Base-by-base conservation (phyloP, 371 early-diverging fungal species). In the Syncephalastrum sp. region DNA sequence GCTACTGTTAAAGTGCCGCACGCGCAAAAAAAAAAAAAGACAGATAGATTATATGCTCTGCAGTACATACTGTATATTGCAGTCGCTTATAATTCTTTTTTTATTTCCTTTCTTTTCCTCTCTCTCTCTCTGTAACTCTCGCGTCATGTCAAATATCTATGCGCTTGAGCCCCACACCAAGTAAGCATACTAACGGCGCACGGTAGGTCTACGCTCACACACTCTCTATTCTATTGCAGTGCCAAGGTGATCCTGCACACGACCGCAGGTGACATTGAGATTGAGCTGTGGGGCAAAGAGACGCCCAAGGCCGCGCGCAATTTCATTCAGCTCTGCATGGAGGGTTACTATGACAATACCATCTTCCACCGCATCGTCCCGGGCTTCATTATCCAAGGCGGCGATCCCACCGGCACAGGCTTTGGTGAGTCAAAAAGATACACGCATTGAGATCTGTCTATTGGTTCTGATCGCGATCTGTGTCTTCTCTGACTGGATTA, bases 231-330 rank as follows among this genome's bases (percentile, higher is more conserved):
- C 15, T 17, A 25, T 42, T 44, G 25, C 57, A 89, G 91, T 72
- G 96, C 92, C 56, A 95, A 94, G 62, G 92, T 97, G n/a, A 79
- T 91, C 55, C 65, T 97, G 33, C 85, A 91, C 44, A 95, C 97
- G 4, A 86, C 90, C 5, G 74, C 77, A 8, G 97, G 97, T 17
- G 93, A 93, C 68, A 82, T 97, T 42, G 93, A 94, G 45, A 84
- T 97, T 41, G 96, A 95, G 70, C 81, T 97, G 48, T 97, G 95
- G 93, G 81, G 92, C 24, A 94, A 94, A 65, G 96, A 97, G 69
- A 74, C 92, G 0, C 97, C 97, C 4, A 87, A 87, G 60, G 91
- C 97, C 13, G 84, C 90, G 58, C 85, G 96, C 44, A 97, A 97
- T 67, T 96, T 97, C 75, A 78, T 97, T 7, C 97, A 96, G 68